phyloP scores from a whole-genome alignment of 768 basidiomycete species.

The Amanita muscaria region DNA sequence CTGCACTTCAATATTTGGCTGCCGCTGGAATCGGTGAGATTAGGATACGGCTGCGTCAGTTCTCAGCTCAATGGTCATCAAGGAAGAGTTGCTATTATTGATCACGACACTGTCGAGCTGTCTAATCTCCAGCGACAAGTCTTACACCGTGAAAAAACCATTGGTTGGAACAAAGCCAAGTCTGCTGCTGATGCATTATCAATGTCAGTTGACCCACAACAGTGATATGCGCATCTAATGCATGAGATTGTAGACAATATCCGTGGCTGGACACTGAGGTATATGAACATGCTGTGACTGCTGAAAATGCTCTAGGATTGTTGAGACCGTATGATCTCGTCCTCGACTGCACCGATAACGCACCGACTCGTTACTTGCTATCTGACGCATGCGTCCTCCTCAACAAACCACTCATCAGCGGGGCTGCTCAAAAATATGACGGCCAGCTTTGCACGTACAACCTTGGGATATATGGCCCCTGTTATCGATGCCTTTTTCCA shows the following conservation, averaged over 20 bases:
- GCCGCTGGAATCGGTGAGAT: constrained; percentile 83
- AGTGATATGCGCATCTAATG: background rate
- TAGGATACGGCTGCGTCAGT: background rate
- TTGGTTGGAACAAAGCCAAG: constrained; percentile 75
- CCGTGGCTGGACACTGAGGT: constrained; percentile 54
- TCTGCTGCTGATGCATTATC: constrained; percentile 68
- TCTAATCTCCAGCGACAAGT: constrained; percentile 93
- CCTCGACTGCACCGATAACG: constrained; percentile 93
- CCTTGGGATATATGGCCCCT: constrained; percentile 62
- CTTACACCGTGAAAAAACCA: constrained; percentile 66
- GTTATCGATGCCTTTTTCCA: constrained; percentile 93
- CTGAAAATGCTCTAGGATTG: constrained; percentile 56
- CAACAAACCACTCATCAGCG: constrained; percentile 79
- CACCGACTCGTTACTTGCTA: constrained; percentile 85
- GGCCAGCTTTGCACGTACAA: constrained; percentile 79
- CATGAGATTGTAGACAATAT: constrained; percentile 50
- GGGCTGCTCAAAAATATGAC: constrained; percentile 83
- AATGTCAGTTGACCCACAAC: constrained; percentile 32
- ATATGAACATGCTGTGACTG: constrained; percentile 41
- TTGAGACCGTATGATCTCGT: constrained; percentile 64
- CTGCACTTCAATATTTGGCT: constrained; percentile 88
- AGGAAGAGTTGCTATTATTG: constrained; percentile 83
- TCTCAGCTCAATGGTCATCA: constrained; percentile 4
- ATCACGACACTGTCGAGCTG: constrained; percentile 80
- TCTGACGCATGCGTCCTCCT: constrained; percentile 77